Evolutionary conservation across 2,329 filamentous ascomycete genomes (phyloP).

Genomic region (Diaporthe caulivora): DNA sequence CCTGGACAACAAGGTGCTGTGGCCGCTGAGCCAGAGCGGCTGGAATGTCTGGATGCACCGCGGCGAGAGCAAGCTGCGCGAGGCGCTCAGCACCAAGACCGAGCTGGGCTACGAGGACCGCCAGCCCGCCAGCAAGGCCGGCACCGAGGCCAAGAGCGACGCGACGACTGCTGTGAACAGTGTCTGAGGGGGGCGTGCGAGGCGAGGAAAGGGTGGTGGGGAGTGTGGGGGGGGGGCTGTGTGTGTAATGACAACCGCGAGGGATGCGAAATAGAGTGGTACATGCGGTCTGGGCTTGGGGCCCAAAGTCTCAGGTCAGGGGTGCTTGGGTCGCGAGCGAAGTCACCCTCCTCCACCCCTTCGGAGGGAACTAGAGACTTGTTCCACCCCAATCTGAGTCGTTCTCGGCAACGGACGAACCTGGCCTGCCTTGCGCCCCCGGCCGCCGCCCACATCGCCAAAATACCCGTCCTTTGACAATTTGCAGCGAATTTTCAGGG

Average conservation of each 20-base stretch:
- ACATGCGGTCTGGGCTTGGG: constrained; percentile 4
- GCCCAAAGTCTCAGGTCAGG: neutral
- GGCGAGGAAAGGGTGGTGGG: too few species aligned
- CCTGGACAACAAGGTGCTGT: constrained; percentile 54
- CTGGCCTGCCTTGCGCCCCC: constrained; percentile 13
- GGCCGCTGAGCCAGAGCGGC: constrained; percentile 57
- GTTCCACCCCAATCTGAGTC: constrained; percentile 19
- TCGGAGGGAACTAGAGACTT: constrained; percentile 9
- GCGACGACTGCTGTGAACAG: constrained; percentile 37
- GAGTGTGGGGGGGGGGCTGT: too few species aligned
- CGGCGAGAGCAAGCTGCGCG: constrained; percentile 59
- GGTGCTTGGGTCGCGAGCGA: neutral
- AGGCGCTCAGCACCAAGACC: constrained; percentile 54
- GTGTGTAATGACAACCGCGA: neutral
- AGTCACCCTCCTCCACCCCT: neutral
- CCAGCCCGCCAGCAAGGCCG: constrained; percentile 39
- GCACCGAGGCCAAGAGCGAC: constrained; percentile 36
- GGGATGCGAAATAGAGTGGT: neutral
- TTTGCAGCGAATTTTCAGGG: neutral
- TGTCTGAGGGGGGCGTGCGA: constrained; percentile 17
- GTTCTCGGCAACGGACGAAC: constrained; percentile 10
- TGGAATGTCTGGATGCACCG: constrained; percentile 62
- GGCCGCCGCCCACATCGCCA: constrained; percentile 17
- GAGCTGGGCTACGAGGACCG: constrained; percentile 48
- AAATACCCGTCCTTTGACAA: constrained; percentile 13